phyloP scores from a whole-genome alignment of 306 rosid species.

The Fagus crenata region DNA sequence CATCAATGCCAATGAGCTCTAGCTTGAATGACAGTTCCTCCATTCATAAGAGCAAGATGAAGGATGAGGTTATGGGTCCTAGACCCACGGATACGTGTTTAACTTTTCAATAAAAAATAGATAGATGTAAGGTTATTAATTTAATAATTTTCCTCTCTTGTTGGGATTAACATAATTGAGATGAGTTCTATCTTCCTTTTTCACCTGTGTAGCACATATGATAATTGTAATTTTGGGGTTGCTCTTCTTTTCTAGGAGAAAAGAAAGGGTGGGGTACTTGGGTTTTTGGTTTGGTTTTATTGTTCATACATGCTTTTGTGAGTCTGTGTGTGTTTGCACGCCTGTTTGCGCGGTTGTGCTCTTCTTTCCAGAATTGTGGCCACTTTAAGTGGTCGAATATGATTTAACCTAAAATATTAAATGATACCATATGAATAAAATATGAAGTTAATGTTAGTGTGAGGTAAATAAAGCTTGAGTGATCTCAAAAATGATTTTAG shows the following conservation, averaged over 20 bases:
- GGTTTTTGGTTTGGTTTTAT: background rate
- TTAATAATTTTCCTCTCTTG: background rate
- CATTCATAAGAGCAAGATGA: too few species aligned
- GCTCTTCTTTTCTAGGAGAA: background rate
- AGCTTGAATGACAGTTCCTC: too few species aligned
- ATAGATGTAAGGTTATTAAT: too few species aligned
- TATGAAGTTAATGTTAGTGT: background rate
- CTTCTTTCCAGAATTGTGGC: background rate
- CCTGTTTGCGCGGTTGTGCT: background rate
- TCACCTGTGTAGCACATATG: background rate
- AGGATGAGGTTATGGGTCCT: too few species aligned
- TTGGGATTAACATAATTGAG: background rate
- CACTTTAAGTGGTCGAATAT: background rate
- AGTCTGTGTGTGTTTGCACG: background rate
- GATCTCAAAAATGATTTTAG: background rate
- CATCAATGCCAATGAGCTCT: too few species aligned
- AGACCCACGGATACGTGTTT: too few species aligned
- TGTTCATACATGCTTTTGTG: background rate
- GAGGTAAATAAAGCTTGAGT: background rate
- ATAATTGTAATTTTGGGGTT: background rate
- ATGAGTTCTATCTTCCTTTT: background rate
- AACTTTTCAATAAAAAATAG: too few species aligned
- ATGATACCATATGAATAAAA: background rate
- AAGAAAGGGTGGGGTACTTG: background rate
- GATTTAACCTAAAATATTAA: background rate